Evolutionary conservation across 345 rosid genomes (phyloP).

Genomic region (Eucalyptus viminalis): DNA sequence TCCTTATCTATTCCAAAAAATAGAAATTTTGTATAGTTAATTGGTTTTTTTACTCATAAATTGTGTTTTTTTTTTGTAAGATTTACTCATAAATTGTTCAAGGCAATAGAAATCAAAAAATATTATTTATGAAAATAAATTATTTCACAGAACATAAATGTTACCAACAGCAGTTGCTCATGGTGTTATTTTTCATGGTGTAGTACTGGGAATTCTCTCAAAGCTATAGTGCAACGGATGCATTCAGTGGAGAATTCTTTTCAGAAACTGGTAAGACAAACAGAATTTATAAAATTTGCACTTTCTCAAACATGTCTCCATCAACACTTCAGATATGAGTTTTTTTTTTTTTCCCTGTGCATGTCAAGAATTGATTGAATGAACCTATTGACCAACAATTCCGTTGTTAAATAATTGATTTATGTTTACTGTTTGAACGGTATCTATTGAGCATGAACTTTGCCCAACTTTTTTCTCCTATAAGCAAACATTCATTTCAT

Average conservation of each 20-base stretch:
- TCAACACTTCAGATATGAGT: neutral
- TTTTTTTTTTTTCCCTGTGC: neutral
- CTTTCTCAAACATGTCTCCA: neutral
- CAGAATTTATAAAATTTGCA: neutral
- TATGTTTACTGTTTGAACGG: neutral
- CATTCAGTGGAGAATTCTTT: neutral
- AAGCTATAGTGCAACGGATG: neutral
- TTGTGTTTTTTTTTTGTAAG: too few species aligned
- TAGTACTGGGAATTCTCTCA: neutral
- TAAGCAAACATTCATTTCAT: too few species aligned
- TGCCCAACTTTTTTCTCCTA: neutral
- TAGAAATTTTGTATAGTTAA: too few species aligned
- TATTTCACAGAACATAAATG: fast-evolving
- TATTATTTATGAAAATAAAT: neutral
- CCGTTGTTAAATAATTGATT: neutral
- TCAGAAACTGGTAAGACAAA: neutral
- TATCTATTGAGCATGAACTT: neutral
- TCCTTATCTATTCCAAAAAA: too few species aligned
- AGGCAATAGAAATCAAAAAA: too few species aligned
- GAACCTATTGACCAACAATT: neutral
- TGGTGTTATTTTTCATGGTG: neutral
- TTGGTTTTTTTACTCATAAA: too few species aligned
- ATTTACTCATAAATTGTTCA: too few species aligned
- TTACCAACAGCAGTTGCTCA: neutral
- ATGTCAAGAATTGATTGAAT: neutral